Conservation (phyloP, 345 rosid species). For the Brassica juncea region DNA sequence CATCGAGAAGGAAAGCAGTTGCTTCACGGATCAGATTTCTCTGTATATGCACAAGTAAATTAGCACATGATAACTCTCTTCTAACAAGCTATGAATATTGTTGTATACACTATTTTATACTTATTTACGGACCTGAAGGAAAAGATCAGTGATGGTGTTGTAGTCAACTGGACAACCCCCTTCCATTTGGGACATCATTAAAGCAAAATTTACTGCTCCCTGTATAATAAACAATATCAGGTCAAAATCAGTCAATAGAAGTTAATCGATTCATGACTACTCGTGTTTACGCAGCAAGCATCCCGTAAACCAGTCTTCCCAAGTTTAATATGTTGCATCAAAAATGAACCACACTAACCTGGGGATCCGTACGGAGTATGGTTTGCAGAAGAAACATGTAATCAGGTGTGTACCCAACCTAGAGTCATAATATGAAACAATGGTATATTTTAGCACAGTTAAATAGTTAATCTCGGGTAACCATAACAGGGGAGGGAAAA, state of each 20-base stretch:
- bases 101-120: not conserved
- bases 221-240: constrained; percentile 36
- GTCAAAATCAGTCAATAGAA: constrained; percentile 2
- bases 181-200: constrained; percentile 99
- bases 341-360: constrained; percentile 55
- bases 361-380: constrained; percentile 96
- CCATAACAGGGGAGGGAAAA: not conserved
- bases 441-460: constrained; percentile 7
- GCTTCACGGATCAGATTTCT: constrained; percentile 99
- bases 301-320: constrained; percentile 14
- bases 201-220: constrained; percentile 99
- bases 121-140: constrained; percentile 77
- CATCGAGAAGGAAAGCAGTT: constrained; percentile 97
- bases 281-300: constrained; percentile 27
- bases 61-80: constrained; percentile 13
- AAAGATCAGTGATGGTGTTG: constrained; percentile 98
- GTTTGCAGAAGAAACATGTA: constrained; percentile 99
- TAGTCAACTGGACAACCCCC: constrained; percentile 99
- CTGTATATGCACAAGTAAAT: constrained; percentile 43
- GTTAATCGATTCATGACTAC: constrained; percentile 11
- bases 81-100: constrained; percentile 8
- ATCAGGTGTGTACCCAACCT: constrained; percentile 99
- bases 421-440: constrained; percentile 32
- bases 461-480: not conserved
- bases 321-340: constrained; percentile 19